Conservation (phyloP, 768 basidiomycete species). For the Calocera viscosa region DNA sequence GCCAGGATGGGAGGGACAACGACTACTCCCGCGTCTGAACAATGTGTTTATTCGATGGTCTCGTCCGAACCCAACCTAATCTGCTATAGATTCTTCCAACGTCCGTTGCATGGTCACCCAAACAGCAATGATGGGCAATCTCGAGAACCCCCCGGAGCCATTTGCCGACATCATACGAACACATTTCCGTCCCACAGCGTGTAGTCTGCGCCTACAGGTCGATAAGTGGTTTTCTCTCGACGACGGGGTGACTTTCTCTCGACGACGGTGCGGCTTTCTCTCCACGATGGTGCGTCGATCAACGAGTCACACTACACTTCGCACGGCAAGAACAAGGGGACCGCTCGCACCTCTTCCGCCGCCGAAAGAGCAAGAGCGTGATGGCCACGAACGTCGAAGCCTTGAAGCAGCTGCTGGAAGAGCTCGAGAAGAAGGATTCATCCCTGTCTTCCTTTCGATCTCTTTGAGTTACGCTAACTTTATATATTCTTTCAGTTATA, state of each 20-base stretch:
- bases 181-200: slow-evolving; percentile 79
- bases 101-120: slow-evolving; percentile 83
- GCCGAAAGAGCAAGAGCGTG: neutral
- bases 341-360: neutral
- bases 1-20: slow-evolving; percentile 68
- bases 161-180: slow-evolving; percentile 79
- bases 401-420: slow-evolving; percentile 15
- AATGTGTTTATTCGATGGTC: slow-evolving; percentile 41
- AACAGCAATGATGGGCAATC: slow-evolving; percentile 78
- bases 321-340: too few relatives aligned
- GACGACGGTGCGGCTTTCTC: too few relatives aligned
- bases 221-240: slow-evolving; percentile 67
- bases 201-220: slow-evolving; percentile 54
- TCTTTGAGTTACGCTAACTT: slow-evolving; percentile 14
- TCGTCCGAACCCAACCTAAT: neutral
- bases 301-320: slow-evolving; percentile 14
- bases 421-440: slow-evolving; percentile 12
- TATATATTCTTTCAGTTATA: neutral
- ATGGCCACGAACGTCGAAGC: slow-evolving; percentile 15
- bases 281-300: slow-evolving; percentile 38
- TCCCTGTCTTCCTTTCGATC: neutral
- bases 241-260: too few relatives aligned
- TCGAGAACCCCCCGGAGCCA: slow-evolving; percentile 71
- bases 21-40: slow-evolving; percentile 63
- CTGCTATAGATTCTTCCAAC: slow-evolving; percentile 66